Evolutionary conservation across 345 rosid species (phyloP).

Genomic region (Dovyalis caffra): DNA sequence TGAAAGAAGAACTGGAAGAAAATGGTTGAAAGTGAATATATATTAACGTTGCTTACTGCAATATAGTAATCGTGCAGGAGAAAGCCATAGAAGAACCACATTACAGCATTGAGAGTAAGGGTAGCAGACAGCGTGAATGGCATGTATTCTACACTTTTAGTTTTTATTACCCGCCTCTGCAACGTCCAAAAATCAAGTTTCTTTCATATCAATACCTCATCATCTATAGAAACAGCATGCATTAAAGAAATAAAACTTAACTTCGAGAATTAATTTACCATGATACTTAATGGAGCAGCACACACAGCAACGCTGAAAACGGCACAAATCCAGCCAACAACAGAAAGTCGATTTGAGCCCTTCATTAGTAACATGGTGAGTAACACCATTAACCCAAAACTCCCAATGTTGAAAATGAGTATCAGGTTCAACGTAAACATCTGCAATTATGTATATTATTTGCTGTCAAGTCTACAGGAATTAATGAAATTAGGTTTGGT

Average conservation of each 20-base stretch:
- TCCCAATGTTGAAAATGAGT: neutral
- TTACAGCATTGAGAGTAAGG: too few relatives aligned
- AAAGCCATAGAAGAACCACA: too few relatives aligned
- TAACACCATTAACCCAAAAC: constrained; percentile 6
- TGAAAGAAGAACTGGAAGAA: neutral
- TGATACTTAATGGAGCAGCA: constrained; percentile 18
- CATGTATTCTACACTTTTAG: constrained; percentile 58
- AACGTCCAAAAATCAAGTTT: neutral
- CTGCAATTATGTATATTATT: constrained; percentile 2
- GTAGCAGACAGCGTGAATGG: constrained; percentile 46
- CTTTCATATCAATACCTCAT: neutral
- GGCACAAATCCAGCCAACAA: constrained; percentile 25
- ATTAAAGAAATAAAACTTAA: neutral
- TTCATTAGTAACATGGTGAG: constrained; percentile 1
- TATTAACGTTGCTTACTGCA: constrained; percentile 21
- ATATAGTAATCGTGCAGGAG: constrained; percentile 27
- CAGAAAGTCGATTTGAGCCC: neutral
- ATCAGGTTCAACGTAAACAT: constrained; percentile 15
- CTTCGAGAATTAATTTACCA: constrained; percentile 3
- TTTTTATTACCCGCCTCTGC: constrained; percentile 45
- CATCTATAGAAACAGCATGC: neutral
- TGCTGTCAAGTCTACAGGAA: neutral
- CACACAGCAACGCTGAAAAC: constrained; percentile 20
- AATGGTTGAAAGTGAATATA: neutral
- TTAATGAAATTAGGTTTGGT: too few relatives aligned